A percentile compares a stretch with the other conserved stretches of the same genome.
These are phyloP conservation scores for Macrocystidia cucumis DNA, from an alignment of 1,284 basidiomycete genomes.

Conservation along the genomic window DNA sequence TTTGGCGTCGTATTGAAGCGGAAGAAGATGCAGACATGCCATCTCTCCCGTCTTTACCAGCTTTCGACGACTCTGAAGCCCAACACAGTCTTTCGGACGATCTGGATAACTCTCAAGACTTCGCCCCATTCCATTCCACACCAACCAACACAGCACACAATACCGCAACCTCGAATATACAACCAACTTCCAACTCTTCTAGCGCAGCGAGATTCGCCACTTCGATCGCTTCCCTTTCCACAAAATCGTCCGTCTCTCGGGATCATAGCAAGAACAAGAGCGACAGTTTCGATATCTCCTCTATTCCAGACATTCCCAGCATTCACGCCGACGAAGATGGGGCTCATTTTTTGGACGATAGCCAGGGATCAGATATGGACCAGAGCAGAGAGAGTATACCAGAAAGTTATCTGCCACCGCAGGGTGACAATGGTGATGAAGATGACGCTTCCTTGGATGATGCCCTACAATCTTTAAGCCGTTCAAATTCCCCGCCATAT, in stretches of 20 bases:
- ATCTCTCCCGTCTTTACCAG: constrained; percentile 67
- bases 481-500: constrained; percentile 44
- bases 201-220: constrained; percentile 68
- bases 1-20: constrained; percentile 71
- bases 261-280: constrained; percentile 18
- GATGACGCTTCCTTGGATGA: constrained; percentile 44
- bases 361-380: constrained; percentile 32
- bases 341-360: constrained; percentile 18
- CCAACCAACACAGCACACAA: constrained; percentile 45
- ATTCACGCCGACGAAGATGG: constrained; percentile 21
- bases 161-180: constrained; percentile 35
- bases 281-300: constrained; percentile 53
- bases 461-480: constrained; percentile 52
- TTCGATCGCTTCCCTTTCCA: constrained; percentile 50
- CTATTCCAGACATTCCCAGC: constrained; percentile 45
- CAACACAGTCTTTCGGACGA: constrained; percentile 23
- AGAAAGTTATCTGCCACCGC: constrained; percentile 40
- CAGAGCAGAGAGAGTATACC: constrained; percentile 41
- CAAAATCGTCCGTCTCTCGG: constrained; percentile 32
- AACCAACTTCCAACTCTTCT: constrained; percentile 44
- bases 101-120: constrained; percentile 23
- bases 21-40: constrained; percentile 66
- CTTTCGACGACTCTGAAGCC: constrained; percentile 51
- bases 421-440: constrained; percentile 28
- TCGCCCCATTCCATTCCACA: constrained; percentile 55